Base-by-base conservation (phyloP, 192 early-diverging fungal species). In the Chytriomyces sp. region DNA sequence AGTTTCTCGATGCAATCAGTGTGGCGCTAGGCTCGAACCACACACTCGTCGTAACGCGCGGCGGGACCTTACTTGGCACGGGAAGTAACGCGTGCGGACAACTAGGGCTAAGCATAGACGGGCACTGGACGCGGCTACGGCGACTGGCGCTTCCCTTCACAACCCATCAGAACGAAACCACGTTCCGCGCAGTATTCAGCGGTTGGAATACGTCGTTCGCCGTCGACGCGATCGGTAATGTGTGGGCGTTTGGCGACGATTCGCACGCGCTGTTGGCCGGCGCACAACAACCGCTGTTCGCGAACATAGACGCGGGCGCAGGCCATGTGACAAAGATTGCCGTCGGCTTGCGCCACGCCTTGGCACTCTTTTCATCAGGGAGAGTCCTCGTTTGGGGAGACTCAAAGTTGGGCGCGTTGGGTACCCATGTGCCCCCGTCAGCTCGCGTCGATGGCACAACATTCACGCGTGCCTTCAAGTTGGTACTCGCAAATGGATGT, bases 21-120 rank as follows among this genome's bases (percentile, higher is more conserved):
- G 79, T 89, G 52, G 52, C 78, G 6, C 85, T 87, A n/a, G 91
- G 91, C n/a, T 85, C 89, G 3, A 92, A 92, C 69, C 91, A 92
- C 70, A 78, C 89, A 2, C 86, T 84, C 1, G n/a, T 87, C 14
- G 73, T 88, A 19, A 80, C 81, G 1, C 38, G 28, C 8, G 28
- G 54, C 7, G 77, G 82, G n/a, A 41, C 38, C 22, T 49, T 90
- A 39, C 78, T 75, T 59, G 76, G 83, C 71, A 70, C 68, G 0
- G 89, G 89, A 17, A 70, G 70, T 60, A 88, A 89, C 61, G 75
- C 70, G 22, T 69, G 78, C 19, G 74, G 78, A n/a, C 86, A 89
- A 59, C 38, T 33, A 12, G 37, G 59, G n/a, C 71, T 28, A 7
- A 26, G 30, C 7, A 22, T 41, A 5, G 39, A 63, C 3, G 12